Base-by-base conservation (phyloP, 345 rosid species). In the Orychophragmus violaceus region DNA sequence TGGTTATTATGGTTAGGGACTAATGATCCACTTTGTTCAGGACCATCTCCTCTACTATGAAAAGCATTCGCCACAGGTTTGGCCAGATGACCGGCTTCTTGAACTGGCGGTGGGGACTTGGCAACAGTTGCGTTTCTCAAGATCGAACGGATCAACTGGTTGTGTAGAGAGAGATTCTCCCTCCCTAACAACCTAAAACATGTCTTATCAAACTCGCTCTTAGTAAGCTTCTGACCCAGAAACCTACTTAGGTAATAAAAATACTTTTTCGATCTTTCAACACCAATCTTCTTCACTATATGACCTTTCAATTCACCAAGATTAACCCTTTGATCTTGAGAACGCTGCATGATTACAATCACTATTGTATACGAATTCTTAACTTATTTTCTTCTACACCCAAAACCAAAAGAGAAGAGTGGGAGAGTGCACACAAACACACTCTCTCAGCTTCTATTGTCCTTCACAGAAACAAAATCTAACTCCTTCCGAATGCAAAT, bases 151-250 rank as follows among this genome's bases (percentile, higher is more conserved):
- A 95, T 82, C 72, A 95, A 76, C 73, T 82, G 89, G 77, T 95
- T 95, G 78, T 95, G 99, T 69, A 95, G 80, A 0, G 87, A 82
- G n/a, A 95, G 82, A 84, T 89, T 89, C 77, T 95, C 99, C 77
- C 84, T 89, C 64, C 99, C 97, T 52, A 95, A 86, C 42, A 83
- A 37, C 51, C 85, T 86, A 24, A 64, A 79, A 58, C 99, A 91
- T n/a, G 83, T 83, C 86, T 82, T 91, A 58, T 89, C 89, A 50
- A 89, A 89, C 69, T 91, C 97, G 33, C 83, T 83, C 83, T 95
- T 95, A 59, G 79, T 82, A 65, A 89, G 79, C 82, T 84, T 95
- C 81, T 83, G 91, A 78, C 83, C 82, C 58, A 95, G 76, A 76
- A 91, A 95, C 76, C 91, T 83, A 30, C 82, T 81, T 78, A 95